Conservation (phyloP, 2,329 filamentous ascomycete genomes). For the Alternaria rosae region DNA sequence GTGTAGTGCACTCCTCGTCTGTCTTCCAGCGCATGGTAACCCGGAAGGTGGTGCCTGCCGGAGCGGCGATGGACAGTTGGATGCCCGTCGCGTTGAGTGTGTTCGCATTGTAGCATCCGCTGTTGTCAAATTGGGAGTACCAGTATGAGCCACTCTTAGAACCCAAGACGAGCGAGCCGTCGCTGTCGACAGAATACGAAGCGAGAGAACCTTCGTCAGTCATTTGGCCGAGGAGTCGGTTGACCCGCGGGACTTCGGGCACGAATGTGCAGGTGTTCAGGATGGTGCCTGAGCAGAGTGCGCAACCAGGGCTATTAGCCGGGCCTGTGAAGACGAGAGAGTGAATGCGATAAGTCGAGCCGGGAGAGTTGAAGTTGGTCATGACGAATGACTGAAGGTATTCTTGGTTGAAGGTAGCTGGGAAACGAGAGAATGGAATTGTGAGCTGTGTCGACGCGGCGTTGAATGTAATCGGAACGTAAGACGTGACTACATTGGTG, state of each 20-base stretch:
- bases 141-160: slow-evolving; percentile 1
- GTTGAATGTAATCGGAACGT: slow-evolving; percentile 9
- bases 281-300: slow-evolving; percentile 12
- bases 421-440: slow-evolving; percentile 8
- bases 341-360: slow-evolving; percentile 2
- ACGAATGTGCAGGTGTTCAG: slow-evolving; percentile 13
- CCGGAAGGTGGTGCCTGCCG: slow-evolving; percentile 6
- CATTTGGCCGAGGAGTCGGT: slow-evolving; percentile 3
- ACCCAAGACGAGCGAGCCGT: slow-evolving; percentile 7
- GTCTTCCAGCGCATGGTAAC: slow-evolving; percentile 13
- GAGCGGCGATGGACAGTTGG: slow-evolving; percentile 9
- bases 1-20: background rate
- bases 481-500: slow-evolving; percentile 12
- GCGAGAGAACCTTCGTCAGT: slow-evolving; percentile 11
- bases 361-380: slow-evolving; percentile 7
- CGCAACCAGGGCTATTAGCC: slow-evolving; percentile 10
- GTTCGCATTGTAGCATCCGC: slow-evolving; percentile 10
- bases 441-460: slow-evolving; percentile 2
- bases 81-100: slow-evolving; percentile 6
- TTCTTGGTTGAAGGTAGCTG: background rate
- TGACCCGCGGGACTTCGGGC: background rate
- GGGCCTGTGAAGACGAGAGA: slow-evolving; percentile 10
- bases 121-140: slow-evolving; percentile 8
- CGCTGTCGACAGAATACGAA: slow-evolving; percentile 5
- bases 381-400: slow-evolving; percentile 9